Percentiles rank a stretch among this genome's conserved stretches.
phyloP scores from a whole-genome alignment of 805 yeast genomes.

The Pichia ethanolica region DNA sequence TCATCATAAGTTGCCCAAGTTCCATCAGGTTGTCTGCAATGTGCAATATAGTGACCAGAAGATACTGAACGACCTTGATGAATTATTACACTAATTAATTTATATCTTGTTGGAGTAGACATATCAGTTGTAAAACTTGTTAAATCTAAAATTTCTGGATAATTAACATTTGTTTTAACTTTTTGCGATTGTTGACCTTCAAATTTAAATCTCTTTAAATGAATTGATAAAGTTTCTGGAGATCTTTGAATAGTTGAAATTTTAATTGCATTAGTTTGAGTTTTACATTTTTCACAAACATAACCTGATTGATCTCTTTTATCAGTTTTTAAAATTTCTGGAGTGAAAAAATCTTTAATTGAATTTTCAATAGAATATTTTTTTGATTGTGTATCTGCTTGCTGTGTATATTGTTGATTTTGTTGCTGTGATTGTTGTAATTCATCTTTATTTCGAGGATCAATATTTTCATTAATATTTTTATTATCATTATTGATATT shows the following conservation, averaged over 20 bases:
- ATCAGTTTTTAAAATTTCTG: conserved; percentile 68
- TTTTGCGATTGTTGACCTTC: conserved; percentile 71
- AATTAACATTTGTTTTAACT: conserved; percentile 78
- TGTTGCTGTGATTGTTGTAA: too few species aligned
- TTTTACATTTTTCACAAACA: conserved; percentile 79
- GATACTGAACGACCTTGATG: conserved; percentile 92
- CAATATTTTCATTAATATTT: background rate
- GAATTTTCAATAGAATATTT: conserved; percentile 65
- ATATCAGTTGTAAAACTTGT: conserved; percentile 47
- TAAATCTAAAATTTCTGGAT: conserved; percentile 71
- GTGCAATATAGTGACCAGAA: conserved; percentile 89
- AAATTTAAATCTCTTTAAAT: conserved; percentile 86
- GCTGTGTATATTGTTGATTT: background rate
- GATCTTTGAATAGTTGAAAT: conserved; percentile 66
- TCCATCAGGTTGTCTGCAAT: conserved; percentile 87
- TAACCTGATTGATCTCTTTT: conserved; percentile 68
- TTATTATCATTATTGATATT: conserved; percentile 2
- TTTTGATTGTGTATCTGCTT: background rate
- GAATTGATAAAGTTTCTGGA: conserved; percentile 83
- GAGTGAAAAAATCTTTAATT: conserved; percentile 72
- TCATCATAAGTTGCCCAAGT: conserved; percentile 94
- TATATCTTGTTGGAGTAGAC: conserved; percentile 51
- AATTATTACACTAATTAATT: conserved; percentile 74
- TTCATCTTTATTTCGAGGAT: too few species aligned
- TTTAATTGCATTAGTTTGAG: conserved; percentile 70